Evolutionary conservation across 768 basidiomycete species (phyloP), one percentile per base, ranked within the genome.

Genomic region (Strobilomyces confusus): DNA sequence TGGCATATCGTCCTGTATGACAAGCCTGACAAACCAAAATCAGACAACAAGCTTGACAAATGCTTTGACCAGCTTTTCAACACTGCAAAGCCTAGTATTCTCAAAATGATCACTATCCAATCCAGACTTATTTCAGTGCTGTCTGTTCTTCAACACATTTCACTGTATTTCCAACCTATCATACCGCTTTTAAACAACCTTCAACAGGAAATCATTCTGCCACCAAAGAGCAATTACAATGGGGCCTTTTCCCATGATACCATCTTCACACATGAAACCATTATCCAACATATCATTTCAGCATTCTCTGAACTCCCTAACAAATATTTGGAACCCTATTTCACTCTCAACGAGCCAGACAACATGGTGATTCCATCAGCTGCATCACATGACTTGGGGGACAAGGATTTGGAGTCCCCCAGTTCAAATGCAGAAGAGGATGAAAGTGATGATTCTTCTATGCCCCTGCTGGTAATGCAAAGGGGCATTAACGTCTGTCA

Each of bases 21-120:
- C 3, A 33, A 30, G 5, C 51, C 26, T 0, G 19, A n/a, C 14
- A 45, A 45, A n/a, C 19, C 4, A 1, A 51, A 45, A n/a, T 36
- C 36, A 0, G 37, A 51, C 5, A 22, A 30, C 3, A 36, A 45
- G 1, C n/a, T 51, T 2, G 15, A 38, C 7, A 4, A 38, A 0
- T 51, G 20, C 4, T 45, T 45, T 6, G 19, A 51, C 20, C 29
- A 32, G 5, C 43, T 51, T 14, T 51, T 51, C 51, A 51, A 51
- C 7, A 45, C 51, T 9, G 30, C 7, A 1, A 4, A 45, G 12
- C 44, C 29, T 1, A 45, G 51, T 23, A 38, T 38, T 8, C n/a
- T 45, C n/a, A 45, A 20, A 7, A 32, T n/a, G 4, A 32, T 45
- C 29, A 44, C 11, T 6, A 44, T 44, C 4, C 43, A 44, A 7